Evolutionary conservation across 257 asterid species (phyloP).

Genomic region (Echites panduratus): DNA sequence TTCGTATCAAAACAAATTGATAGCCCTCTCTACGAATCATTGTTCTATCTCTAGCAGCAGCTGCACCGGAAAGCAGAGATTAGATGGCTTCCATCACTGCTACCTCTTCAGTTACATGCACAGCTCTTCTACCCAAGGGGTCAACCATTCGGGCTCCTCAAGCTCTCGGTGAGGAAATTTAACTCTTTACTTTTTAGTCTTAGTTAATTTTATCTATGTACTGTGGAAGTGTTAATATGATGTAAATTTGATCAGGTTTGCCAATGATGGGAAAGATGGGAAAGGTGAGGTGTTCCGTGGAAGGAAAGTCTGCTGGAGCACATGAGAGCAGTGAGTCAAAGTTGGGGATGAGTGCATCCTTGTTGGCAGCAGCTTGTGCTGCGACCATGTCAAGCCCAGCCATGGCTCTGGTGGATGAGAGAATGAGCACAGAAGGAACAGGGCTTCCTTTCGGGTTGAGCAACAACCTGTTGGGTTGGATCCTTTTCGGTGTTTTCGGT

Average conservation of each 20-base stretch:
- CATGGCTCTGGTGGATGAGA: slow-evolving; percentile 90
- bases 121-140: slow-evolving; percentile 45
- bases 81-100: slow-evolving; percentile 65
- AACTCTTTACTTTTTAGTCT: too few relatives aligned
- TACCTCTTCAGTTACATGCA: slow-evolving; percentile 45
- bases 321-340: slow-evolving; percentile 35
- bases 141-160: slow-evolving; percentile 28
- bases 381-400: slow-evolving; percentile 73
- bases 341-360: slow-evolving; percentile 53
- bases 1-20: slow-evolving; percentile 12
- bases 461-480: slow-evolving; percentile 84
- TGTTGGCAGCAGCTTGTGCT: slow-evolving; percentile 53
- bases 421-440: slow-evolving; percentile 93
- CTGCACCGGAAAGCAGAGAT: background rate
- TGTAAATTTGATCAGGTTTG: slow-evolving; percentile 34
- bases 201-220: background rate
- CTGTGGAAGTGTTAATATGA: background rate
- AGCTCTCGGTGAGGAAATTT: slow-evolving; percentile 34
- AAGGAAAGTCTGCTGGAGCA: slow-evolving; percentile 31
- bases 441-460: slow-evolving; percentile 95
- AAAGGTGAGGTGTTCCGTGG: slow-evolving; percentile 61
- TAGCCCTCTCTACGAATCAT: background rate
- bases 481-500: slow-evolving; percentile 68
- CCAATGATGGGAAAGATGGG: slow-evolving; percentile 56
- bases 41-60: background rate